phyloP scores from a whole-genome alignment of 1,284 basidiomycete genomes.

The Phellopilus nigrolimitatus region DNA sequence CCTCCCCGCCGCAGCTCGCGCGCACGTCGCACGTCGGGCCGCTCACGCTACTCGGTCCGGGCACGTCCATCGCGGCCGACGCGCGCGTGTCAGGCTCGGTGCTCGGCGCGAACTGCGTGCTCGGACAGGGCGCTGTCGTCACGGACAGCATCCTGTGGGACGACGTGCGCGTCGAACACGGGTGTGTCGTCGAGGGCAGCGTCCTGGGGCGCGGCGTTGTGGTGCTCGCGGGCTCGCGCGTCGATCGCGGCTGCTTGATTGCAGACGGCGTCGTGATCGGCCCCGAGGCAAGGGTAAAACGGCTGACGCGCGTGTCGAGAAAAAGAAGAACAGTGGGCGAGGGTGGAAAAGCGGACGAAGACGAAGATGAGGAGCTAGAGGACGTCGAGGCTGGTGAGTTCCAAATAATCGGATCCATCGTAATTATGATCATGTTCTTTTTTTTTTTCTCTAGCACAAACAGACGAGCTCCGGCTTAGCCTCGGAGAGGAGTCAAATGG shows the following conservation, averaged over 20 bases:
- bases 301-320: constrained; percentile 70
- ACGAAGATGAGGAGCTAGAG: constrained; percentile 44
- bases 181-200: constrained; percentile 70
- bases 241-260: constrained; percentile 72
- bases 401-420: background rate
- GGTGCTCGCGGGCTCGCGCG: constrained; percentile 59
- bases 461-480: constrained; percentile 39
- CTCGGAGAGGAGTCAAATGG: constrained; percentile 65
- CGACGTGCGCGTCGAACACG: constrained; percentile 70
- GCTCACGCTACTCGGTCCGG: constrained; percentile 77
- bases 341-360: constrained; percentile 31
- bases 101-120: constrained; percentile 67
- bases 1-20: background rate
- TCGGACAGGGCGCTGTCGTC: constrained; percentile 63
- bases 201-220: constrained; percentile 75
- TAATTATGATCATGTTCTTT: background rate
- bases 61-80: constrained; percentile 58
- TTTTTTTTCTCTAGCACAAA: constrained; percentile 29
- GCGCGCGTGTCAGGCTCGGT: constrained; percentile 66
- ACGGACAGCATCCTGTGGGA: constrained; percentile 81
- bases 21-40: constrained; percentile 77
- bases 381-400: constrained; percentile 57
- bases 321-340: constrained; percentile 30
- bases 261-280: constrained; percentile 79
- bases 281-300: constrained; percentile 60